These are phyloP conservation scores for Diutina sp. DNA, from an alignment of 1,139 yeast genomes.

Conservation along the genomic window DNA sequence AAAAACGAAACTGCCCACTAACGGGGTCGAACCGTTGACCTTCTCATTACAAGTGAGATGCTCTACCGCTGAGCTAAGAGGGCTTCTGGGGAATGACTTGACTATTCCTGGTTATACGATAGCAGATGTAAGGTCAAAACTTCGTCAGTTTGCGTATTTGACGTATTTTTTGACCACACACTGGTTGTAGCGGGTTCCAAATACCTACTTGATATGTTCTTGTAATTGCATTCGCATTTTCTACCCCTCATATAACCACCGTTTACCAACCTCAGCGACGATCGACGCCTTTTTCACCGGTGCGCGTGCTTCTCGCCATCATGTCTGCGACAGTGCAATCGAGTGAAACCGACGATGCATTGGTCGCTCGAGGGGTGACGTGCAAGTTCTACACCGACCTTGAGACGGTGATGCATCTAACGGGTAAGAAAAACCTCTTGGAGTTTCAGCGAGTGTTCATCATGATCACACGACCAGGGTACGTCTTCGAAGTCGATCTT, in stretches of 20 bases:
- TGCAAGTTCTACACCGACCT: background rate
- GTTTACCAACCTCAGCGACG: background rate
- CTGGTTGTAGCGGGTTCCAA: background rate
- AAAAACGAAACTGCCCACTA: background rate
- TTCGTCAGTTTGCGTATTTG: too few species aligned
- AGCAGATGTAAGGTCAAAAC: background rate
- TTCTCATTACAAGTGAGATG: conserved; percentile 3
- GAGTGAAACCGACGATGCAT: background rate
- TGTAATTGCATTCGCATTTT: too few species aligned
- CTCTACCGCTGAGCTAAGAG: conserved; percentile 3
- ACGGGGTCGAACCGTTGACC: conserved; percentile 3
- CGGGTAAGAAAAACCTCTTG: background rate
- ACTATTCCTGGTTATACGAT: background rate
- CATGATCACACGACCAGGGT: background rate
- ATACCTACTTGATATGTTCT: too few species aligned
- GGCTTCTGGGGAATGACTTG: background rate
- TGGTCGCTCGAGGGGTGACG: background rate
- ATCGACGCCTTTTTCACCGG: background rate
- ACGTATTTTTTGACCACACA: background rate
- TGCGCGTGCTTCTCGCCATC: background rate
- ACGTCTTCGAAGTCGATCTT: background rate
- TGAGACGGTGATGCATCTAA: background rate
- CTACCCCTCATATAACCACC: background rate
- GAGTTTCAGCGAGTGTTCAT: background rate
- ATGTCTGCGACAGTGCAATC: background rate